Percentiles rank a stretch among this genome's conserved stretches.
Conservation (phyloP, 2,329 filamentous ascomycete genomes). For the Talaromyces sp. region DNA sequence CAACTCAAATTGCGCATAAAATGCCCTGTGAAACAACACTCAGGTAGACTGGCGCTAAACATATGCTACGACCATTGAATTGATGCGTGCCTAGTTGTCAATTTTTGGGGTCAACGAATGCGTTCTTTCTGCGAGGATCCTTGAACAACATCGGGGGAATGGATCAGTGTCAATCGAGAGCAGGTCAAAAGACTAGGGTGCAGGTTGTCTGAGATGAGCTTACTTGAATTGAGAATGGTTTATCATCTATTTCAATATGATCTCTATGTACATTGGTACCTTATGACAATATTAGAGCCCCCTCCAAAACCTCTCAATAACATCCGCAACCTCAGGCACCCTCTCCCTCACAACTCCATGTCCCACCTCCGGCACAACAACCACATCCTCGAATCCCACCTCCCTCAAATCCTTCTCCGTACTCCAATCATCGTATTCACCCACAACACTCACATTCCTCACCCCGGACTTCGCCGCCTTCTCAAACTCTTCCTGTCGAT, state of each 20-base stretch:
- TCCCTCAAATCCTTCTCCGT: conserved; percentile 29
- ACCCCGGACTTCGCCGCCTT: conserved; percentile 27
- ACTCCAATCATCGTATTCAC: conserved; percentile 37
- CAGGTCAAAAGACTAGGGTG: too few relatives aligned
- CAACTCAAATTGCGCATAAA: too few relatives aligned
- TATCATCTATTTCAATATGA: not conserved
- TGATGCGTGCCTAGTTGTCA: too few relatives aligned
- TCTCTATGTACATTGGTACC: not conserved
- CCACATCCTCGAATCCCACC: conserved; percentile 35
- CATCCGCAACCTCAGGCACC: conserved; percentile 34
- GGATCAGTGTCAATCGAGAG: too few relatives aligned
- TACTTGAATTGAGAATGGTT: too few relatives aligned
- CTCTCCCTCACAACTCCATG: conserved; percentile 42
- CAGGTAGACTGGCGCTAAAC: too few relatives aligned
- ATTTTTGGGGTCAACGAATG: too few relatives aligned
- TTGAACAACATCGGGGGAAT: too few relatives aligned
- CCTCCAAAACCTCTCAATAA: conserved; percentile 29
- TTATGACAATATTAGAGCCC: conserved; percentile 23
- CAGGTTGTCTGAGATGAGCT: too few relatives aligned
- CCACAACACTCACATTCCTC: conserved; percentile 32
- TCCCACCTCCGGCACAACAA: conserved; percentile 36
- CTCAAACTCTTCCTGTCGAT: conserved; percentile 34
- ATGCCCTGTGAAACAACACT: too few relatives aligned
- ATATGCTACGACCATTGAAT: too few relatives aligned
- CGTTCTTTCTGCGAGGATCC: too few relatives aligned